phyloP scores from a whole-genome alignment of 306 rosid species.

The Argentina anserina region DNA sequence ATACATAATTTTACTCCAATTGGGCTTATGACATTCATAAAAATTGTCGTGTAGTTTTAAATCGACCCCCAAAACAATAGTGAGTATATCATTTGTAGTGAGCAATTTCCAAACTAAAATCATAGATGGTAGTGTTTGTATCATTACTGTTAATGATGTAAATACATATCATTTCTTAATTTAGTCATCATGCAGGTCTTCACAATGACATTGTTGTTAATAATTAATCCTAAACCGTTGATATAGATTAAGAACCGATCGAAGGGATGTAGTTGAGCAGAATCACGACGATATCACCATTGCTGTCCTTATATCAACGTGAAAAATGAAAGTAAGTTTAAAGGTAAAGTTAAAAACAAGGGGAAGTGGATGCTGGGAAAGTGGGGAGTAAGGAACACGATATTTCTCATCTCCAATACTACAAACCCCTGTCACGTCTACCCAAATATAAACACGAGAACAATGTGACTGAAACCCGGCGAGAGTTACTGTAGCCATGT shows the following conservation, averaged over 20 bases:
- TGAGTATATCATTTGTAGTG: no score
- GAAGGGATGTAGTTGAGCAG: not conserved
- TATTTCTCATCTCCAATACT: not conserved
- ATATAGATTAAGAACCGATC: not conserved
- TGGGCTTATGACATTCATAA: no score
- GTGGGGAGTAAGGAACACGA: not conserved
- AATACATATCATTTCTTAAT: not conserved
- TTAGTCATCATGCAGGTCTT: not conserved
- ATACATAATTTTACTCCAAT: no score
- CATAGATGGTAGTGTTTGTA: not conserved
- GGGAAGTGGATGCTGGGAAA: not conserved
- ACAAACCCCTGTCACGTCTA: not conserved
- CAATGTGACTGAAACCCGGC: not conserved
- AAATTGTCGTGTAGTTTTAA: no score
- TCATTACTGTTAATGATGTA: not conserved
- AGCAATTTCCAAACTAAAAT: no score
- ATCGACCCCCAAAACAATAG: no score
- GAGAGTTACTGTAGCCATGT: not conserved
- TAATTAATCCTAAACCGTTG: not conserved
- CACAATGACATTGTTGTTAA: not conserved
- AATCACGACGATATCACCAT: not conserved
- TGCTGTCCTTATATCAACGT: not conserved
- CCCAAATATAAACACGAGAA: not conserved
- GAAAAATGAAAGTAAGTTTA: not conserved
- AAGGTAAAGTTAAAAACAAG: not conserved